Evolutionary conservation across 148 eudicot species (phyloP), one percentile per base, ranked within the genome.

Genomic region (Cornus florida): DNA sequence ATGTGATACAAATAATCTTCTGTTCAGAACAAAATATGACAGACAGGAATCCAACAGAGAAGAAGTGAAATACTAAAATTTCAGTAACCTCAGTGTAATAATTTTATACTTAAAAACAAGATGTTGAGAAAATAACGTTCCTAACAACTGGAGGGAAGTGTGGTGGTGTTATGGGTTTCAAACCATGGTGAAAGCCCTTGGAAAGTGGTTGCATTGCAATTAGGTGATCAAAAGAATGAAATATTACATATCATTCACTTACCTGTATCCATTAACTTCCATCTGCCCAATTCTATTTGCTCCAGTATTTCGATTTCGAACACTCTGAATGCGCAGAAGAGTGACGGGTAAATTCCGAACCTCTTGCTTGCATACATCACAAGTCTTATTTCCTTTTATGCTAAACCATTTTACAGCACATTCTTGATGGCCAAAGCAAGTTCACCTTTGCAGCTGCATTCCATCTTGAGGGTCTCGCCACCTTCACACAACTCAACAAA

Each of bases 331-430:
- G 62, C 99, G 91, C 35, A 96, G 71, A 82, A 96, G 97, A 53
- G 97, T 96, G 78, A 96, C 99, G 0, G 98, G 95, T 46, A 96
- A 80, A 80, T 96, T 96, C n/a, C 32, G 85, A 70, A 96, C 99
- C 79, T 96, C 98, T 82, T 92, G 90, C 75, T 86, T 90, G 83
- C 99, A 96, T 16, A 96, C 91, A 75, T 96, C 99, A 84, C 99
- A 96, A 5, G 78, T 92, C 87, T 90, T 93, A 88, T 90, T 93
- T 70, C 95, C 97, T 86, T 93, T 93, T 71, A 93, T 96, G 83
- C 90, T 85, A 85, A 96, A 96, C 99, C 99, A 96, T 88, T 91
- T 96, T 56, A 96, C 38, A 1, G 97, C 97, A 83, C 99, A 96
- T 69, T 91, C 95, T 88, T 91, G 74, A 82, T 96, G 99, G 97